Evolutionary conservation across 768 basidiomycete genomes (phyloP).

Genomic region (Polyporus arcularius): DNA sequence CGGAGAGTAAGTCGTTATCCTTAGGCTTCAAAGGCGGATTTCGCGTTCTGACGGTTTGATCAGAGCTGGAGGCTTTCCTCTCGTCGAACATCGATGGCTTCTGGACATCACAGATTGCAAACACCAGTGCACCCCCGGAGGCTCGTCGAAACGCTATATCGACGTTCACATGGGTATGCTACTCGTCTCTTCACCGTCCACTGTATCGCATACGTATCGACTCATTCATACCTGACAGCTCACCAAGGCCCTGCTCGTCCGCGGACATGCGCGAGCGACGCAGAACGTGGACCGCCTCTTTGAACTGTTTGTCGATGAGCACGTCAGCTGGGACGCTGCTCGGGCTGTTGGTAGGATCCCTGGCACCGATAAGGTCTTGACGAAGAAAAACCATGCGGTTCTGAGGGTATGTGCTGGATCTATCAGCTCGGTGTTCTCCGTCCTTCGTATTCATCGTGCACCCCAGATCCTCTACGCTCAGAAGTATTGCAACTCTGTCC

Average conservation of each 20-base stretch:
- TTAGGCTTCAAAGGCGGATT: not conserved
- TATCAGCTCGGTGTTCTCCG: not conserved
- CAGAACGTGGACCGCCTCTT: conserved; percentile 66
- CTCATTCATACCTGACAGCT: conserved; percentile 48
- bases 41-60: conserved; percentile 1
- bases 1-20: conserved; percentile 50
- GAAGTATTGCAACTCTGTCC: conserved; percentile 67
- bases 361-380: conserved; percentile 61
- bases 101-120: conserved; percentile 50
- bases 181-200: not conserved
- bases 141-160: conserved; percentile 53
- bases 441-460: not conserved
- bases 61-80: conserved; percentile 53
- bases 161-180: conserved; percentile 68
- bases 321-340: conserved; percentile 73
- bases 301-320: conserved; percentile 64
- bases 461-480: conserved; percentile 71
- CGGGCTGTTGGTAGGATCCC: conserved; percentile 70
- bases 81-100: conserved; percentile 43
- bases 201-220: not conserved
- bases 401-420: conserved; percentile 55
- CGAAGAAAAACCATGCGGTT: conserved; percentile 76
- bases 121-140: conserved; percentile 32
- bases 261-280: conserved; percentile 62
- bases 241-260: conserved; percentile 75